Evolutionary conservation across 2,329 filamentous ascomycete genomes (phyloP), one percentile per base, ranked within the genome.

Genomic region (Corynespora cassiicola): DNA sequence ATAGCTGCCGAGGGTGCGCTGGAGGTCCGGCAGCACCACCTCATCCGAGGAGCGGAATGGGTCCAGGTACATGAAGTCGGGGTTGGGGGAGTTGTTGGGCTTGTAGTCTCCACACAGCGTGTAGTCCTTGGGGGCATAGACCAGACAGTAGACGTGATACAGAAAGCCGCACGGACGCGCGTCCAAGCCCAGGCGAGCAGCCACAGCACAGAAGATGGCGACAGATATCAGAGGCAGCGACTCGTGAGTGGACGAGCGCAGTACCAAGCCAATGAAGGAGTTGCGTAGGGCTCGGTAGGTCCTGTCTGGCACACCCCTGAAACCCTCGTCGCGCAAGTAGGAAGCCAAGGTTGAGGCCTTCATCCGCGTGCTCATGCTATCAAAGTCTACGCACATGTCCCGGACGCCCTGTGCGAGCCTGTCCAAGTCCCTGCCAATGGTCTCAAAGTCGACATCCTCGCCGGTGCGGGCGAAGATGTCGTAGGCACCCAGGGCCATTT

Each of bases 401-500:
- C 74, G 73, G 40, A 96, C 82, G 1, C 72, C 68, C 3, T 65
- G 53, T 2, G 84, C 82, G 22, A 89, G 75, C 1, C 72, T 65
- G 63, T 94, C 84, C 15, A 97, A 74, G 25, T 82, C 73, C n/a
- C 67, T 61, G 8, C 79, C 51, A 22, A 76, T 65, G 28, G 90
- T 83, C 39, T 87, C 78, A 34, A 92, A 70, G 60, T 95, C 90
- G n/a, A 86, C 84, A 19, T 78, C 75, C 12, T 82, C 79, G 37
- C 86, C 85, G 50, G 86, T 82, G 18, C 92, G 74, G 29, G 95
- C 82, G 68, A 97, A 97, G 69, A 97, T 79, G 66, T 97, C 94
- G 65, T 95, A 95, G 10, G 86, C 87, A 14, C 85, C 87, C 11
- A 97, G 72, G 1, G 86, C 86, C 40, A 80, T 79, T 63, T 96